Evolutionary conservation across 148 eudicot species (phyloP).

Genomic region (Bassia scoparia): DNA sequence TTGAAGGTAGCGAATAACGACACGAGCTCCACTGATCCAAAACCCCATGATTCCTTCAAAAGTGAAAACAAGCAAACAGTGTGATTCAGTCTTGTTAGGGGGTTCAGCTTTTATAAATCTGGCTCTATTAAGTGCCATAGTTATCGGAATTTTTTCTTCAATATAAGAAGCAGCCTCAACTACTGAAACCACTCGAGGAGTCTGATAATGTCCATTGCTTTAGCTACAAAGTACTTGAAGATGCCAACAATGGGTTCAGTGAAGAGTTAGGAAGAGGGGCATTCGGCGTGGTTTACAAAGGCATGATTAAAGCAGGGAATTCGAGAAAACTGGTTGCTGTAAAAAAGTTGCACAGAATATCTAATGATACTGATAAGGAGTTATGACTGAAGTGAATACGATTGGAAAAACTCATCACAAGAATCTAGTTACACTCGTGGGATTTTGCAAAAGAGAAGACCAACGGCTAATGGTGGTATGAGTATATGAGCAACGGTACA

Average conservation of each 20-base stretch:
- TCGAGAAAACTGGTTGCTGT: slow-evolving; percentile 8
- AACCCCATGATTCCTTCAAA: not conserved
- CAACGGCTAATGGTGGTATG: slow-evolving; percentile 44
- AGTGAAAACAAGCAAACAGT: slow-evolving; percentile 9
- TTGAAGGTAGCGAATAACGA: slow-evolving; percentile 1
- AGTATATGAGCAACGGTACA: slow-evolving; percentile 47
- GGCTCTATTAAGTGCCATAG: slow-evolving; percentile 14
- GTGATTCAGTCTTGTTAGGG: slow-evolving; percentile 27
- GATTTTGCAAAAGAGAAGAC: slow-evolving; percentile 46
- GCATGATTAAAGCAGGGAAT: slow-evolving; percentile 23
- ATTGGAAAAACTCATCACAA: slow-evolving; percentile 46
- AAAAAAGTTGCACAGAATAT: slow-evolving; percentile 22
- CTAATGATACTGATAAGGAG: slow-evolving; percentile 45
- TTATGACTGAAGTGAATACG: slow-evolving; percentile 39
- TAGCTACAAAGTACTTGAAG: slow-evolving; percentile 40
- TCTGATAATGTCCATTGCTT: slow-evolving; percentile 32
- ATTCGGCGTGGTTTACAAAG: slow-evolving; percentile 50
- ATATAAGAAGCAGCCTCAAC: slow-evolving; percentile 1
- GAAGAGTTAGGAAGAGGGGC: slow-evolving; percentile 42
- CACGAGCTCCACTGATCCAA: not conserved
- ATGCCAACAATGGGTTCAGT: slow-evolving; percentile 44
- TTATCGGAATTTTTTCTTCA: slow-evolving; percentile 12
- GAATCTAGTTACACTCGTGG: slow-evolving; percentile 41
- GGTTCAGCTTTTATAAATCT: slow-evolving; percentile 29
- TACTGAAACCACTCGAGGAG: not conserved